Base-by-base conservation (phyloP, 208 protist species). In the Trypanosoma brucei region DNA sequence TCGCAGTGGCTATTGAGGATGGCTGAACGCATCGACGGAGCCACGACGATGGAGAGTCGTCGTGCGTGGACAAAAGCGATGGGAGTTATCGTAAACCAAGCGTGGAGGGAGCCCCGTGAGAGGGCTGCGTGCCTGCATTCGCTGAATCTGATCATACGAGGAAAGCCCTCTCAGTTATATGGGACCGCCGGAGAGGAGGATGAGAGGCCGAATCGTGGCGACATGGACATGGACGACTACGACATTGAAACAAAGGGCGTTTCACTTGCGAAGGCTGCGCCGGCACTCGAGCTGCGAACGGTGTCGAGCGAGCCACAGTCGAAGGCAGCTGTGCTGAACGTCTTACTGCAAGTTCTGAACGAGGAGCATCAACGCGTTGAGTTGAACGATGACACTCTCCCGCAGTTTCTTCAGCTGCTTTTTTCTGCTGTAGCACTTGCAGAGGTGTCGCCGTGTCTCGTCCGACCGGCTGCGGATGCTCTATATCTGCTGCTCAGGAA, bases 371-470 rank as follows among this genome's bases (percentile, higher is more conserved):
- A 37, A 1, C 39, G 49, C 45, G 55, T 59, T 35, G 62, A 70
- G 36, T 55, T 68, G 31, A 55, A 72, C 14, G 48, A 56, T 0
- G 68, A 75, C 1, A 51, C 75, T 37, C 65, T 85, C 59, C 59
- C 13, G 31, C 48, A 9, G 37, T 37, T 49, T 6, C 38, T 69
- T 44, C 36, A 77, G 22, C 58, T 86, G 33, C 68, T 81, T 7
- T 77, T 92, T 22, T 57, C 72, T 11, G 75, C 76, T 1, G 74
- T 75, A 36, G 75, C 79, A 56, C 66, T 84, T 13, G 82, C 79
- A 40, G 85, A 88, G 56, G 69, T 80, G 52, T 75, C 74, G 54
- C 85, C 85, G 33, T 71, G 76, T 55, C 72, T 88, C 49, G 72
- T 88, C 40, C 54, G 65, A 14, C 63, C 81, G 2, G 77, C 82